Conservation (phyloP, 177 flowering plant genomes). For the Telopea speciosissima region DNA sequence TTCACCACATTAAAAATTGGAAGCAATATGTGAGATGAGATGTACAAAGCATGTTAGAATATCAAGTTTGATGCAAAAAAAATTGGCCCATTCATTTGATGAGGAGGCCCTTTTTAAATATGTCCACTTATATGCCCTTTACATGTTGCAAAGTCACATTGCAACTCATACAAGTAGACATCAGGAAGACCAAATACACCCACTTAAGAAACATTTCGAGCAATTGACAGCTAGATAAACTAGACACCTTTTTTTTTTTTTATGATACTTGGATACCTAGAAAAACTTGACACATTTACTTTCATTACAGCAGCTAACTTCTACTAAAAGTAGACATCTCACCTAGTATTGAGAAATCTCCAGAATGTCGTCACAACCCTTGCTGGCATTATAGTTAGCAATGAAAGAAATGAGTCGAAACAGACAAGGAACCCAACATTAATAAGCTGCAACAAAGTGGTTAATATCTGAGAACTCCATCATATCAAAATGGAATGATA, state of each 20-base stretch:
- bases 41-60: not conserved
- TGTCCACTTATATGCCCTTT: not conserved
- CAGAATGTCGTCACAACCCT: conserved; percentile 55
- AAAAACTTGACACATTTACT: not conserved
- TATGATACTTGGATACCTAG: too few relatives aligned
- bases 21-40: not conserved
- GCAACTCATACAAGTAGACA: not conserved
- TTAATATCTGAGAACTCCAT: conserved; percentile 5
- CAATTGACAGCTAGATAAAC: not conserved
- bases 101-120: not conserved
- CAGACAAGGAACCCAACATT: conserved; percentile 92
- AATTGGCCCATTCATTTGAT: not conserved
- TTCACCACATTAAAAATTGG: not conserved
- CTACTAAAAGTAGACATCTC: conserved; percentile 10
- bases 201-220: not conserved
- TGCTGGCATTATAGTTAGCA: conserved; percentile 92
- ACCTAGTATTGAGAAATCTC: conserved; percentile 71
- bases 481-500: not conserved
- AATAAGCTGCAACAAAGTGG: conserved; percentile 67
- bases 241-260: too few relatives aligned
- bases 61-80: not conserved
- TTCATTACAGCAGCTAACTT: conserved; percentile 1
- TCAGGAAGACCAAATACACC: not conserved
- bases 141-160: not conserved
- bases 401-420: conserved; percentile 82